A percentile compares a stretch with the other conserved stretches of the same genome.
These are phyloP conservation scores for Kazachstania taianensis DNA, from an alignment of 805 yeast genomes.

Conservation along the genomic window DNA sequence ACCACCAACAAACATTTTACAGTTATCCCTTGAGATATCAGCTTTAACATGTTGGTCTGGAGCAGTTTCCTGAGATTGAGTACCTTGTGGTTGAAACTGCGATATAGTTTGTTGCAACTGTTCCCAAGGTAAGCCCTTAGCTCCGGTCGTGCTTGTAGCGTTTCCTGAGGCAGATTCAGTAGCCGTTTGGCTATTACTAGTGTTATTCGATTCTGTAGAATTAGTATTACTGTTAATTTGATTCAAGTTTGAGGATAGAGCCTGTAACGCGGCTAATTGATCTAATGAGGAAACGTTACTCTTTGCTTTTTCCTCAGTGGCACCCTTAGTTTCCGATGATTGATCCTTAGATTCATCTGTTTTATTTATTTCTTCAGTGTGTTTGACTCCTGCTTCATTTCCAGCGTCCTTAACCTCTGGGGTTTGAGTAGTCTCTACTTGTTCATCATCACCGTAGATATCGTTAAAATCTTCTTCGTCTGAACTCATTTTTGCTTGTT, in stretches of 20 bases:
- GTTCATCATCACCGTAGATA: constrained; percentile 46
- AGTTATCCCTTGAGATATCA: constrained; percentile 59
- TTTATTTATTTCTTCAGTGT: constrained; percentile 6
- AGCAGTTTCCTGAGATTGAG: background rate
- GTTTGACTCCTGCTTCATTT: too few species aligned
- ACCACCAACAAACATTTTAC: constrained; percentile 94
- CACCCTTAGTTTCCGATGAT: constrained; percentile 2
- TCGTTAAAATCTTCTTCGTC: constrained; percentile 96
- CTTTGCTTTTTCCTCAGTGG: constrained; percentile 3
- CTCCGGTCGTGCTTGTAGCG: constrained; percentile 3
- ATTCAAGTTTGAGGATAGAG: constrained; percentile 27
- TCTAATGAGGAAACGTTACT: constrained; percentile 13
- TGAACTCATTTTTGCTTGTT: constrained; percentile 40
- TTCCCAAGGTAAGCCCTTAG: constrained; percentile 24
- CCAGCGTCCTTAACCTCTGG: constrained; percentile 9
- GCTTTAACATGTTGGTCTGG: constrained; percentile 30
- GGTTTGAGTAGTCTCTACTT: constrained; percentile 13
- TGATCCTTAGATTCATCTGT: constrained; percentile 2
- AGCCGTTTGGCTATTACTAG: constrained; percentile 8
- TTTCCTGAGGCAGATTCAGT: constrained; percentile 8
- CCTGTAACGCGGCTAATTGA: constrained; percentile 29
- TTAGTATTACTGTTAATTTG: constrained; percentile 11
- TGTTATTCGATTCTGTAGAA: constrained; percentile 6
- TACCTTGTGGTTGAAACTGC: constrained; percentile 18
- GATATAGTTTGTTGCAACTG: constrained; percentile 29